A percentile compares a stretch with the other conserved stretches of the same genome.
These are phyloP conservation scores for Platanthera guangdongensis DNA, from an alignment of 106 monocot genomes.

Conservation along the genomic window DNA sequence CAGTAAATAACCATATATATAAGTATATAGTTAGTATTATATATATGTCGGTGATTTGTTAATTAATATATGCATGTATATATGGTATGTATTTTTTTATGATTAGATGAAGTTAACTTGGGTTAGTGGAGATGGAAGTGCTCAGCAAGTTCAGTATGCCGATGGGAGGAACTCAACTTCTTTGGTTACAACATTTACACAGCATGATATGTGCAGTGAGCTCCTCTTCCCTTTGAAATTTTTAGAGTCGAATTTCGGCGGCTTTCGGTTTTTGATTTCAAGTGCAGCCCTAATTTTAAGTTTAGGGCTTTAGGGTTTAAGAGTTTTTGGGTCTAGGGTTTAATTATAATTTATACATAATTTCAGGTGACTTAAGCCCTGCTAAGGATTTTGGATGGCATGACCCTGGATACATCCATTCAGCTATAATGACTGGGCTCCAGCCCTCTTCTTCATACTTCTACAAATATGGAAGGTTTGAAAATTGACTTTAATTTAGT, in stretches of 20 bases:
- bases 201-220: slow-evolving; percentile 64
- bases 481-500: no score
- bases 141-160: slow-evolving; percentile 51
- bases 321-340: no score
- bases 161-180: slow-evolving; percentile 31
- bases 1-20: no score
- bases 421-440: slow-evolving; percentile 54
- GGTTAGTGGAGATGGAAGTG: slow-evolving; percentile 53
- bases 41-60: background rate
- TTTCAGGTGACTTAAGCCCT: slow-evolving; percentile 29
- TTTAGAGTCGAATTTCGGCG: no score
- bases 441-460: slow-evolving; percentile 42
- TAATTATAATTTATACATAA: no score
- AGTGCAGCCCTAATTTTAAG: no score
- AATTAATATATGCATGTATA: background rate
- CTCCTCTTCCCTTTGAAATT: background rate
- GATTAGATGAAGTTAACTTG: slow-evolving; percentile 60
- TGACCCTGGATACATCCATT: slow-evolving; percentile 73
- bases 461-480: slow-evolving; percentile 60
- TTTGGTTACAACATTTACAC: slow-evolving; percentile 37
- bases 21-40: no score
- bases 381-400: slow-evolving; percentile 84
- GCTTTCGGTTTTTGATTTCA: no score
- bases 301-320: no score
- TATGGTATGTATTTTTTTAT: background rate